These are phyloP conservation scores for Aspergillus viridinutans DNA, from an alignment of 2,329 filamentous ascomycete species.

Conservation along the genomic window DNA sequence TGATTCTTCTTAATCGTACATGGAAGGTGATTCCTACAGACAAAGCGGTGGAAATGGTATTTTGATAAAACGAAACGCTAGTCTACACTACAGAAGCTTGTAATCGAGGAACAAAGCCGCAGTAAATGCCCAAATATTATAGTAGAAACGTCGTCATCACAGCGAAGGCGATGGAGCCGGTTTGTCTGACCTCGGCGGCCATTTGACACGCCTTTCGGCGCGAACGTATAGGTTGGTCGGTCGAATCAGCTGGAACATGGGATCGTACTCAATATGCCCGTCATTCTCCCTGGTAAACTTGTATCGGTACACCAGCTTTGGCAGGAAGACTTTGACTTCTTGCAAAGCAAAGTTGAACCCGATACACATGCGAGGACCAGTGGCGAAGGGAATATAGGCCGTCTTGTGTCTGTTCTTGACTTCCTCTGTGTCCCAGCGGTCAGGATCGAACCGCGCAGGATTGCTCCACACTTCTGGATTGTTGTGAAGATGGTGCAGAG, in stretches of 20 bases:
- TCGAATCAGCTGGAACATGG: conserved; percentile 22
- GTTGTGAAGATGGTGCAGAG: conserved; percentile 44
- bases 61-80: background rate
- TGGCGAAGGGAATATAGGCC: conserved; percentile 57
- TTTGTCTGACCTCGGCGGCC: conserved; percentile 19
- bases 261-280: conserved; percentile 41
- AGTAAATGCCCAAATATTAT: background rate
- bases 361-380: conserved; percentile 56
- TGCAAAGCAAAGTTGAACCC: conserved; percentile 62
- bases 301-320: conserved; percentile 58
- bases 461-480: conserved; percentile 57
- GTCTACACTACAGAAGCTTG: background rate
- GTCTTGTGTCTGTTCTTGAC: conserved; percentile 51
- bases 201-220: conserved; percentile 18
- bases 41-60: background rate
- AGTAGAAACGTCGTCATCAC: background rate
- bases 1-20: background rate
- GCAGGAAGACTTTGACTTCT: conserved; percentile 55
- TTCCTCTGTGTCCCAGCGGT: conserved; percentile 54
- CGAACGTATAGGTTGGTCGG: conserved; percentile 19
- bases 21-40: background rate
- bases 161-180: background rate
- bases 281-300: conserved; percentile 50
- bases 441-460: conserved; percentile 55
- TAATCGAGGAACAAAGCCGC: background rate